Evolutionary conservation across 2,329 filamentous ascomycete genomes (phyloP).

Genomic region (Allantophomopsis lycopodina): DNA sequence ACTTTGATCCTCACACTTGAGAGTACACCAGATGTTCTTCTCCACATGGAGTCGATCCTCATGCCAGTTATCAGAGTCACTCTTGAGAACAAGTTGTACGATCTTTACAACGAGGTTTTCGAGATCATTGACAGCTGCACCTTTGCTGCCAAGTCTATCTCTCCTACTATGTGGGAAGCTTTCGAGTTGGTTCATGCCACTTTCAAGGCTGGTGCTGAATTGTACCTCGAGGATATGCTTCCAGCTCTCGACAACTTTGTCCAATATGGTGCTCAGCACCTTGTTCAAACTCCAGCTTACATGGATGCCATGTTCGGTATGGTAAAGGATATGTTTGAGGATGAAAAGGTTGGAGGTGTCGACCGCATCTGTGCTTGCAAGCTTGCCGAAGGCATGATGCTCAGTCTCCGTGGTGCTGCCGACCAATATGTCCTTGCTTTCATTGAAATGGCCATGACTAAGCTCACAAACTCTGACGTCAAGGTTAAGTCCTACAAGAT

Average conservation of each 20-base stretch:
- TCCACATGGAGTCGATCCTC: slow-evolving; percentile 87
- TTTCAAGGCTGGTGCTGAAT: slow-evolving; percentile 92
- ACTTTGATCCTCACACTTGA: slow-evolving; percentile 94
- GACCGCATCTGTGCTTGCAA: slow-evolving; percentile 97
- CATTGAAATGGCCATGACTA: slow-evolving; percentile 72
- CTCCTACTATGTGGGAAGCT: slow-evolving; percentile 94
- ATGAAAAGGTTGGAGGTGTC: slow-evolving; percentile 83
- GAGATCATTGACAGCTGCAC: slow-evolving; percentile 99
- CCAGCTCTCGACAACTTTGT: slow-evolving; percentile 97
- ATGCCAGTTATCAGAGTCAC: slow-evolving; percentile 97
- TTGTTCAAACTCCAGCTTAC: slow-evolving; percentile 75
- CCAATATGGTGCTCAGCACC: slow-evolving; percentile 70
- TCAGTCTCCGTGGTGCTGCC: slow-evolving; percentile 78
- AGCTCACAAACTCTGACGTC: slow-evolving; percentile 60
- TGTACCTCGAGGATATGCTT: slow-evolving; percentile 98
- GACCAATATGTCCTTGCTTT: slow-evolving; percentile 85
- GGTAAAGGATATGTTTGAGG: slow-evolving; percentile 88
- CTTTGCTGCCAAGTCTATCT: slow-evolving; percentile 91
- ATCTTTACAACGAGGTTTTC: slow-evolving; percentile 96
- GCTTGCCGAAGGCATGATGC: slow-evolving; percentile 91
- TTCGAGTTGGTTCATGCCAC: slow-evolving; percentile 95
- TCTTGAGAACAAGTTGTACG: slow-evolving; percentile 93
- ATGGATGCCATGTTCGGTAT: slow-evolving; percentile 82
- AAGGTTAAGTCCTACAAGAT: slow-evolving; percentile 91
- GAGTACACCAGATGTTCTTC: slow-evolving; percentile 87